Conservation (phyloP, 2,329 filamentous ascomycete species). For the Orbilia quercus region DNA sequence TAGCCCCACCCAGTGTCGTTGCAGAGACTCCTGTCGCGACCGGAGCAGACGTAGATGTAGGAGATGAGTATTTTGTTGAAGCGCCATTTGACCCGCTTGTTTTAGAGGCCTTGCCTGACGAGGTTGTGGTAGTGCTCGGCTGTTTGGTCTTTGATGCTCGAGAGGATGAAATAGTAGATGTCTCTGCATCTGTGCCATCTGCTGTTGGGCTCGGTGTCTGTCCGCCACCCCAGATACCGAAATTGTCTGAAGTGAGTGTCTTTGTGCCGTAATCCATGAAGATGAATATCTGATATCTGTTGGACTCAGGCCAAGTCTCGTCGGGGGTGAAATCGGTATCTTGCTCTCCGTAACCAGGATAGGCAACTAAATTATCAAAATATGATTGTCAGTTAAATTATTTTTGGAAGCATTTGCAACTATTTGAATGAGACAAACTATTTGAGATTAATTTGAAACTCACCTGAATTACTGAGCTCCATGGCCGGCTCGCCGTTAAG, state of each 20-base stretch:
- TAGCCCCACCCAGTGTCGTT: conserved; percentile 29
- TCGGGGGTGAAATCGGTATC: conserved; percentile 35
- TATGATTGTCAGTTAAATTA: not conserved
- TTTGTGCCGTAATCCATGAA: conserved; percentile 36
- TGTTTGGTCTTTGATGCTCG: conserved; percentile 18
- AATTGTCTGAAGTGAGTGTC: conserved; percentile 33
- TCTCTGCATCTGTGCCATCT: conserved; percentile 1
- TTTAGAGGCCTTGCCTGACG: not conserved
- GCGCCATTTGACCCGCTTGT: conserved; percentile 4
- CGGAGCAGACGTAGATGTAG: conserved; percentile 2
- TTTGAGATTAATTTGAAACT: too few species aligned
- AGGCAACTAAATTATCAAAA: conserved; percentile 25
- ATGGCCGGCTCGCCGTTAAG: conserved; percentile 21
- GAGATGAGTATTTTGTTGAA: conserved; percentile 9
- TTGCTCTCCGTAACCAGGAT: conserved; percentile 36
- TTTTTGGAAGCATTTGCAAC: not conserved
- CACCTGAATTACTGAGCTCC: conserved; percentile 31
- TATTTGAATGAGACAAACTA: too few species aligned
- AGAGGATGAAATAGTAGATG: conserved; percentile 13
- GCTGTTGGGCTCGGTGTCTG: conserved; percentile 10
- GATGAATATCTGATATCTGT: conserved; percentile 49
- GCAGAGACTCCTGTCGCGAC: conserved; percentile 11
- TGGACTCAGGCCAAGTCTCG: conserved; percentile 46
- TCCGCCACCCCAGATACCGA: conserved; percentile 52
- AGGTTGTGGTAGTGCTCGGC: conserved; percentile 12